Conservation (phyloP, 2,329 filamentous ascomycete genomes). For the Metarhizium humberi region DNA sequence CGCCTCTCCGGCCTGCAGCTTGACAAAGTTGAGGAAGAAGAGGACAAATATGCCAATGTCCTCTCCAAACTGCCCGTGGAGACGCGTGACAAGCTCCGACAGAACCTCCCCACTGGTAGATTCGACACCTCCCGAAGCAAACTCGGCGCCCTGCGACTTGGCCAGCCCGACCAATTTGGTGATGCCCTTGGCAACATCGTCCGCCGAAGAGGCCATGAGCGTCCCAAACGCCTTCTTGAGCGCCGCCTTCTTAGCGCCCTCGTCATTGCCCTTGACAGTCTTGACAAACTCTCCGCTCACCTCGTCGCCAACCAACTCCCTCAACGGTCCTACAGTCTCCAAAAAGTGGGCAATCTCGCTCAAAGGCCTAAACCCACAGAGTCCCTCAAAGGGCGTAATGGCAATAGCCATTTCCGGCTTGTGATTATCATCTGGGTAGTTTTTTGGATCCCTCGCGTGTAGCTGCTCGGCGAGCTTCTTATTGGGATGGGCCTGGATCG, state of each 20-base stretch:
- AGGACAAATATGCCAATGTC: constrained; percentile 92
- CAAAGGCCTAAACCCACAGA: constrained; percentile 90
- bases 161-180: constrained; percentile 64
- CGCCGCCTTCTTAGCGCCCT: constrained; percentile 63
- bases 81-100: constrained; percentile 64
- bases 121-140: constrained; percentile 63
- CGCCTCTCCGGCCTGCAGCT: constrained; percentile 78
- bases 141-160: constrained; percentile 56
- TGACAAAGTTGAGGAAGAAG: constrained; percentile 96
- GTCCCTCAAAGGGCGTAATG: constrained; percentile 88
- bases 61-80: constrained; percentile 75
- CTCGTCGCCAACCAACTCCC: constrained; percentile 56
- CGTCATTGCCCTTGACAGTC: constrained; percentile 36
- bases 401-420: constrained; percentile 99
- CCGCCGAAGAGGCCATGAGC: constrained; percentile 69
- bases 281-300: constrained; percentile 47
- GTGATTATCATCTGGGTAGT: constrained; percentile 99
- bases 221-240: constrained; percentile 67
- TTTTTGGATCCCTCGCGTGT: constrained; percentile 76
- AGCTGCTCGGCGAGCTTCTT: constrained; percentile 84
- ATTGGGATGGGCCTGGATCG: constrained; percentile 94
- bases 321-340: constrained; percentile 44
- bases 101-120: constrained; percentile 61
- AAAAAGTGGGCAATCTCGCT: constrained; percentile 82
- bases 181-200: constrained; percentile 44